Evolutionary conservation across 2,329 filamentous ascomycete genomes (phyloP), one percentile per base, ranked within the genome.

Genomic region (Fusarium sambucinum): DNA sequence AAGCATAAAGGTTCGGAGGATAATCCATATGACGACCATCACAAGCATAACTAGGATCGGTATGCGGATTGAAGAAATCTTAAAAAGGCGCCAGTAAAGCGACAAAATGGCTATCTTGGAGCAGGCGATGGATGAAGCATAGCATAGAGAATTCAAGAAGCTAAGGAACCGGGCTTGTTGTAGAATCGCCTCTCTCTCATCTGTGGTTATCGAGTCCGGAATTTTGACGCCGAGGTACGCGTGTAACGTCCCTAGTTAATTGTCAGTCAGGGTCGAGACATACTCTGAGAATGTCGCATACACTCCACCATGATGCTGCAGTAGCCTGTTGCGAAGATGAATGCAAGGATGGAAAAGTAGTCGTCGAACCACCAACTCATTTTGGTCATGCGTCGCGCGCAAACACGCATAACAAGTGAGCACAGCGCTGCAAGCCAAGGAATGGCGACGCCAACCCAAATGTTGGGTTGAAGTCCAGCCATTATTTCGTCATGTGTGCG

Each of bases 51-150:
- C 57, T 14, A 63, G 38, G 17, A 78, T 77, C 10, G 75, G 70
- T 2, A 72, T 59, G 5, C 71, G 17, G 33, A 77, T 76, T 6
- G 63, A 62, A 0, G 76, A 69, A 11, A 71, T 57, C 7, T 66
- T 63, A 45, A 78, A 78, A 1, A 77, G 37, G 12, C 75, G 71
- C 70, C 71, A 76, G 53, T 77, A 78, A 7, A 78, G 68, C 19
- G 41, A 69, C 4, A 78, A 60, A 12, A 78, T 71, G 2, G 77
- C 66, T 8, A 76, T 30, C 48, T 78, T 78, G 1, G 69, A 67
- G 13, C 68, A 73, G 69, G 33, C 73, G 2, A 78, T 66, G 0
- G 76, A 71, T 10, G 63, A 74, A 1, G 71, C 68, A 27, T 78
- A 77, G 32, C 48, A 61, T 1, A 72, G 12, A 2, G 62, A 66